Conservation (phyloP, 2,329 filamentous ascomycete species). For the Fusarium domesticum region DNA sequence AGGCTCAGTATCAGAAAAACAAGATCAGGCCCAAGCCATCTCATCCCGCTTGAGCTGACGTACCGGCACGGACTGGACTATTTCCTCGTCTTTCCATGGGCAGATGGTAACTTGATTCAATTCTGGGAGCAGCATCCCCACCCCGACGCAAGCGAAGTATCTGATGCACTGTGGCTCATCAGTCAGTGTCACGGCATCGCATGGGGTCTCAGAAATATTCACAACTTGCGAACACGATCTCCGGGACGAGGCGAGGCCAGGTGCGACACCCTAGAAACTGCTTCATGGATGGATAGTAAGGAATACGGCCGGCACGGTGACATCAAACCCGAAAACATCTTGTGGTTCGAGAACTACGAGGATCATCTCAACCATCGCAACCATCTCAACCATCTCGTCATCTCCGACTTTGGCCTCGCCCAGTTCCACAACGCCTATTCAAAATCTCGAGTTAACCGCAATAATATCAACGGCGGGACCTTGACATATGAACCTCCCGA, state of each 20-base stretch:
- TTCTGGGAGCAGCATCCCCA: background rate
- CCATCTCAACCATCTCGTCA: slow-evolving; percentile 2
- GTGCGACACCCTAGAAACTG: too few species aligned
- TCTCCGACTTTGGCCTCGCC: slow-evolving; percentile 9
- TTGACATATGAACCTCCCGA: slow-evolving; percentile 4
- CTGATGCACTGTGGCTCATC: background rate
- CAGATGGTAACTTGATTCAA: slow-evolving; percentile 1
- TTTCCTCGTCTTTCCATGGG: slow-evolving; percentile 4
- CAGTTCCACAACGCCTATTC: slow-evolving; percentile 4
- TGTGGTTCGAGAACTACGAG: slow-evolving; percentile 4
- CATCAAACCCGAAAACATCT: slow-evolving; percentile 9
- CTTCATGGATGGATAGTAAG: background rate
- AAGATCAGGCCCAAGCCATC: background rate
- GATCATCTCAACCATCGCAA: too few species aligned
- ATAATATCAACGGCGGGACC: background rate
- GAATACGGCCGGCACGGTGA: slow-evolving; percentile 8
- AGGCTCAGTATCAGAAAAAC: background rate
- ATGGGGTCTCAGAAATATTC: background rate
- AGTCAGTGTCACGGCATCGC: background rate
- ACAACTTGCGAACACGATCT: background rate
- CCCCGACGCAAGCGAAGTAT: background rate
- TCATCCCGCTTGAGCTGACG: background rate
- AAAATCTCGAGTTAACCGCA: background rate
- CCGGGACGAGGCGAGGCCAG: too few species aligned
- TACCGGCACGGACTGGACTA: background rate